phyloP scores from a whole-genome alignment of 169 alveolate species.

The Babesia bigemina region DNA sequence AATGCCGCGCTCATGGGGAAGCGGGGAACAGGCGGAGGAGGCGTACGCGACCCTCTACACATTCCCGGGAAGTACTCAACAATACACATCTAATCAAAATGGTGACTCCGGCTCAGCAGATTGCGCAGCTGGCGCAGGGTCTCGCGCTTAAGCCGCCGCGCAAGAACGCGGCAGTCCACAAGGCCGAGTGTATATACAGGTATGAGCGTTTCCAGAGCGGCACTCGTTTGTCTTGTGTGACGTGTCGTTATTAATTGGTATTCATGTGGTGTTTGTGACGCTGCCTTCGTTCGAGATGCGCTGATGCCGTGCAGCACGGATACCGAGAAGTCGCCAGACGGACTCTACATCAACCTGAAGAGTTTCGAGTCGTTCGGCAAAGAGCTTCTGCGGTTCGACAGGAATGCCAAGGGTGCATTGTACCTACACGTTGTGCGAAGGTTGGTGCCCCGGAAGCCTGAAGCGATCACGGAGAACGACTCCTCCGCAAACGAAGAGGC shows the following conservation, averaged over 20 bases:
- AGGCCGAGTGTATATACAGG: slow-evolving; percentile 44
- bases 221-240: too few species aligned
- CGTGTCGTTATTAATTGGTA: not conserved
- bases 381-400: slow-evolving; percentile 43
- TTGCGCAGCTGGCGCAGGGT: slow-evolving; percentile 2
- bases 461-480: not conserved
- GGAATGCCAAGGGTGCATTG: slow-evolving; percentile 20
- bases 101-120: not conserved
- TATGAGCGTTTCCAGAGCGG: not conserved
- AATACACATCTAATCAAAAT: not conserved
- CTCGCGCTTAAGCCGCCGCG: slow-evolving; percentile 11
- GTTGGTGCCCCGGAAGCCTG: slow-evolving; percentile 31
- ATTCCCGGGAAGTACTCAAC: not conserved
- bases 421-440: slow-evolving; percentile 36
- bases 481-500: not conserved
- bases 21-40: too few species aligned
- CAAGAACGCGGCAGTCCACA: slow-evolving; percentile 17
- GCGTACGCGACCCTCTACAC: not conserved
- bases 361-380: slow-evolving; percentile 71
- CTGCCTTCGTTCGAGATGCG: not conserved
- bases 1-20: slow-evolving; percentile 1
- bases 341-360: slow-evolving; percentile 75
- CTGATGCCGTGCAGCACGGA: slow-evolving; percentile 57
- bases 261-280: not conserved
- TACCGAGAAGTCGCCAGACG: slow-evolving; percentile 72